Conservation (phyloP, 805 yeast genomes). For the Metschnikowia baotianmanensis region DNA sequence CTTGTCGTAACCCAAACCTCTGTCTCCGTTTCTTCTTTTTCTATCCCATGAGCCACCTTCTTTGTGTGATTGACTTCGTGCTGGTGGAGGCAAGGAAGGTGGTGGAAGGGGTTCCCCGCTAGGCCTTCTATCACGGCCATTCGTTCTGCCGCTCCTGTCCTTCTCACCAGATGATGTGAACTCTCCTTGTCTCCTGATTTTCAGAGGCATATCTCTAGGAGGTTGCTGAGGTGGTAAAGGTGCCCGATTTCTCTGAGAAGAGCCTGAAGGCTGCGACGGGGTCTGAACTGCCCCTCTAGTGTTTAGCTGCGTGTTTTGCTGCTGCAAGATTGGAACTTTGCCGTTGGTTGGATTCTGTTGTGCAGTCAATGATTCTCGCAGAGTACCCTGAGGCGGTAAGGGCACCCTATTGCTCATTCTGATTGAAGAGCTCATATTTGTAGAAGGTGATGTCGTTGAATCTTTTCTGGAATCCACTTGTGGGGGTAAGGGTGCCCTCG, state of each 20-base stretch:
- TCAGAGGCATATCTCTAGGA: conserved; percentile 5
- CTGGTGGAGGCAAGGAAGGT: conserved; percentile 18
- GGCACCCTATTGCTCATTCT: conserved; percentile 17
- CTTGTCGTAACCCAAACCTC: conserved; percentile 29
- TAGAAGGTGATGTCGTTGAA: not conserved
- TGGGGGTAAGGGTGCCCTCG: too few species aligned
- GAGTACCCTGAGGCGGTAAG: conserved; percentile 23
- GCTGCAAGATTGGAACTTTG: not conserved
- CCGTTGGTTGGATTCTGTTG: not conserved
- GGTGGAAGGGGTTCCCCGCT: conserved; percentile 19
- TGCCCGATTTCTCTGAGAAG: conserved; percentile 11
- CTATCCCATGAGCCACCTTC: conserved; percentile 5
- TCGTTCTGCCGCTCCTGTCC: conserved; percentile 5
- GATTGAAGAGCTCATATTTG: not conserved
- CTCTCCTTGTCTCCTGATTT: conserved; percentile 9
- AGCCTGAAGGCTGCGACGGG: not conserved
- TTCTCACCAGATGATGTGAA: conserved; percentile 15
- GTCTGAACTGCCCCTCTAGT: not conserved
- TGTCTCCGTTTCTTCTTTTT: conserved; percentile 27
- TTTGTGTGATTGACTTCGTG: conserved; percentile 4
- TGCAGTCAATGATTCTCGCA: not conserved
- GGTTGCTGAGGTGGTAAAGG: conserved; percentile 26
- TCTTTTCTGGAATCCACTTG: too few species aligned
- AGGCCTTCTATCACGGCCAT: conserved; percentile 3
- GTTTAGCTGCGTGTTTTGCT: not conserved